A percentile compares a stretch with the other conserved stretches of the same genome.
Evolutionary conservation across 2,329 filamentous ascomycete species (phyloP).

Genomic region (Nothopassalora personata): DNA sequence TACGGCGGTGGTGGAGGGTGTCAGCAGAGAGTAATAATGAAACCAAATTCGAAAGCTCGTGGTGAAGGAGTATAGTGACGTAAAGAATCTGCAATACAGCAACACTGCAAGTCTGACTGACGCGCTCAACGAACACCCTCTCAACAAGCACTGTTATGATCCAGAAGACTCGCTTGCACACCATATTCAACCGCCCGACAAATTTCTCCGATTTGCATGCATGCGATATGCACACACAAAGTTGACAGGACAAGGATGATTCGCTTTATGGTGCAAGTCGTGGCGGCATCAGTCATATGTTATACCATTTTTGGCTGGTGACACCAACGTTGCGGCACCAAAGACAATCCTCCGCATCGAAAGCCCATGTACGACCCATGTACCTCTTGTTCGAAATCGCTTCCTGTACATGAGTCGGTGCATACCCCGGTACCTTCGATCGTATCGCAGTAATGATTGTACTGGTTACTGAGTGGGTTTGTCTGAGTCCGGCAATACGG

Average conservation of each 20-base stretch:
- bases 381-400: background rate
- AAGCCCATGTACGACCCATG: background rate
- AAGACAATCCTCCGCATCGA: background rate
- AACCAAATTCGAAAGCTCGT: too few species aligned
- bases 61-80: too few species aligned
- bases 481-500: slow-evolving; percentile 8
- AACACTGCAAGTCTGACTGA: background rate
- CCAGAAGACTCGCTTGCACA: background rate
- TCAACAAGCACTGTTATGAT: background rate
- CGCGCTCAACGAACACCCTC: background rate
- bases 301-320: background rate
- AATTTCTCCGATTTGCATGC: background rate
- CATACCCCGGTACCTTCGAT: background rate
- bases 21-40: too few species aligned
- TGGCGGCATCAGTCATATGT: background rate
- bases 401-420: background rate
- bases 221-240: background rate
- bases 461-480: background rate
- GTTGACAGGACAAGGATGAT: background rate
- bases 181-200: background rate
- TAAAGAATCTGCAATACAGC: background rate
- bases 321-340: background rate
- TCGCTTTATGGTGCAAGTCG: background rate
- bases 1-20: too few species aligned
- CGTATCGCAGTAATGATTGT: background rate